Evolutionary conservation across 768 basidiomycete genomes (phyloP).

Genomic region (Leccinum arenicola): DNA sequence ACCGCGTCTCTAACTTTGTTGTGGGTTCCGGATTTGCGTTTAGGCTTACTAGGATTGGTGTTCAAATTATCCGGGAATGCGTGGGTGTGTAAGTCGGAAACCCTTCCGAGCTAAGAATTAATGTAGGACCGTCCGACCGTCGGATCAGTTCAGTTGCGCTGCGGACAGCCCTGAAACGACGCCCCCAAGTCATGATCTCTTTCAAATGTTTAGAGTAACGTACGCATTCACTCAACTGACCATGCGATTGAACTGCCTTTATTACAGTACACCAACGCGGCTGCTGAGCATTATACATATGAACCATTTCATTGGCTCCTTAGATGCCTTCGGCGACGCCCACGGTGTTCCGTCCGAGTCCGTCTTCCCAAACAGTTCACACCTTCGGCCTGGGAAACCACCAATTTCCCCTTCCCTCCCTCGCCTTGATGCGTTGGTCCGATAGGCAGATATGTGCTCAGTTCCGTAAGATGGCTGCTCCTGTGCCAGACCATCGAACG

Average conservation of each 20-base stretch:
- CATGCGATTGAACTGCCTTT: neutral
- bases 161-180: too few species aligned
- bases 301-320: too few species aligned
- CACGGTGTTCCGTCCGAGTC: neutral
- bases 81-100: too few species aligned
- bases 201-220: too few species aligned
- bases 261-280: neutral
- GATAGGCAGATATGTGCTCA: slow-evolving; percentile 10
- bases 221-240: too few species aligned
- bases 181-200: too few species aligned
- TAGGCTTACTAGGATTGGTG: too few species aligned
- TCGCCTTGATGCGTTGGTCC: neutral
- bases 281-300: too few species aligned
- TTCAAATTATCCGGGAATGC: too few species aligned
- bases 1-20: too few species aligned
- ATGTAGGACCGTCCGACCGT: neutral
- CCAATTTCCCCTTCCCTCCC: neutral
- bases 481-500: neutral
- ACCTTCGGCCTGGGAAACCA: neutral
- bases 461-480: slow-evolving; percentile 1
- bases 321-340: neutral
- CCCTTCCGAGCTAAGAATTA: neutral
- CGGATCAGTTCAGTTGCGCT: neutral
- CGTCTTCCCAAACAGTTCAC: neutral
- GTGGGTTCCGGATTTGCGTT: too few species aligned